Evolutionary conservation across 2,329 filamentous ascomycete genomes (phyloP).

Genomic region (Penicillium fuscoglaucum): DNA sequence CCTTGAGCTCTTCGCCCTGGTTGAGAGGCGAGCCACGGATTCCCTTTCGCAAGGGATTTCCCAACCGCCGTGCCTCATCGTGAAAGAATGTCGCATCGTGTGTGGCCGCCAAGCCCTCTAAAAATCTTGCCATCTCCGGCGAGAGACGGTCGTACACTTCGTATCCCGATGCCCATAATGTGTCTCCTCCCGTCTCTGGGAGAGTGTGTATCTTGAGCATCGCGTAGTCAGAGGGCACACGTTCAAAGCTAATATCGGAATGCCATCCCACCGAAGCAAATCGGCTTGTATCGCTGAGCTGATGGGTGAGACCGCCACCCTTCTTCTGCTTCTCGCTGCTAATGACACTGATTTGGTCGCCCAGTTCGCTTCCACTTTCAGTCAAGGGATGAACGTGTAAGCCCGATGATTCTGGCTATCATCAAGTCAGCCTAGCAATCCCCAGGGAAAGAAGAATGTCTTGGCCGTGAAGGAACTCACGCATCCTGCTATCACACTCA

Average conservation of each 20-base stretch:
- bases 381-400: not conserved
- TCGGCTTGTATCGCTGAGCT: not conserved
- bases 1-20: not conserved
- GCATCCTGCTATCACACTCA: not conserved
- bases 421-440: not conserved
- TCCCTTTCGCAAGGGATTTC: not conserved
- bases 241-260: not conserved
- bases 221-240: not conserved
- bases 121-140: constrained; percentile 37
- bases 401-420: not conserved
- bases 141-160: constrained; percentile 44
- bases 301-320: not conserved
- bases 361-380: not conserved
- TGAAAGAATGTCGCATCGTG: constrained; percentile 16
- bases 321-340: not conserved
- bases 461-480: not conserved
- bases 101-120: constrained; percentile 41
- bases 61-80: not conserved
- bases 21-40: not conserved
- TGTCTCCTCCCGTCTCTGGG: not conserved
- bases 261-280: not conserved
- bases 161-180: constrained; percentile 22
- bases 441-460: not conserved
- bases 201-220: not conserved
- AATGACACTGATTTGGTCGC: not conserved